phyloP scores from a whole-genome alignment of 169 alveolate genomes.

The Miamiensis avidus region DNA sequence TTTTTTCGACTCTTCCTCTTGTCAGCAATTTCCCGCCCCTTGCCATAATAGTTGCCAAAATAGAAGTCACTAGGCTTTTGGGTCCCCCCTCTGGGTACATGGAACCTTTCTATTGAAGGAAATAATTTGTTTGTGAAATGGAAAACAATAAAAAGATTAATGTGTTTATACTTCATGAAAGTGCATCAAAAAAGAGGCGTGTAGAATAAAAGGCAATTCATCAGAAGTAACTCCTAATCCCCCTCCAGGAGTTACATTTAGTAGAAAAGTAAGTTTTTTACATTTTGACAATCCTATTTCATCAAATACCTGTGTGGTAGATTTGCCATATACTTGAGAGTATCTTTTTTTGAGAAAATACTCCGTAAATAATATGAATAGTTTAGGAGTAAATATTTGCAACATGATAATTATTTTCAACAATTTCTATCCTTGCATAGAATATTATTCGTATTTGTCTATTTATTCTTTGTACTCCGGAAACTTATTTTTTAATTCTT shows the following conservation, averaged over 20 bases:
- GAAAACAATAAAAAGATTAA: neutral
- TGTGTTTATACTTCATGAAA: neutral
- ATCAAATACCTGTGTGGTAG: conserved; percentile 2
- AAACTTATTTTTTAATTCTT: neutral
- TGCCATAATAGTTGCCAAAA: conserved; percentile 10
- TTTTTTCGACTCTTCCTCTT: conserved; percentile 7
- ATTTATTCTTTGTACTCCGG: conserved; percentile 4
- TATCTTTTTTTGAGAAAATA: neutral
- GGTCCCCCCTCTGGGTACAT: conserved; percentile 22
- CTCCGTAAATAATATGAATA: neutral
- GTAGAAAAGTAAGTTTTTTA: conserved; percentile 6
- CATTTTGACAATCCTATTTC: neutral
- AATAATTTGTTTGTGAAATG: neutral
- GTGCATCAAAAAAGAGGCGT: neutral
- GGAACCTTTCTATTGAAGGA: neutral
- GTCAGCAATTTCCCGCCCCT: neutral
- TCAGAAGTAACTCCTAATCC: neutral
- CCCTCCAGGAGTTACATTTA: neutral
- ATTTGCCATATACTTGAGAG: conserved; percentile 2
- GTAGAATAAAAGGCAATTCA: neutral
- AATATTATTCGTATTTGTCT: neutral
- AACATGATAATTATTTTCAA: neutral
- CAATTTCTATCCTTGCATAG: neutral
- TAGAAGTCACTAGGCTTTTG: neutral
- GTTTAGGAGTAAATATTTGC: neutral